Percentiles rank a stretch among this genome's conserved stretches.
phyloP scores from a whole-genome alignment of 2,329 filamentous ascomycete genomes.

The Aureobasidium pullulans region DNA sequence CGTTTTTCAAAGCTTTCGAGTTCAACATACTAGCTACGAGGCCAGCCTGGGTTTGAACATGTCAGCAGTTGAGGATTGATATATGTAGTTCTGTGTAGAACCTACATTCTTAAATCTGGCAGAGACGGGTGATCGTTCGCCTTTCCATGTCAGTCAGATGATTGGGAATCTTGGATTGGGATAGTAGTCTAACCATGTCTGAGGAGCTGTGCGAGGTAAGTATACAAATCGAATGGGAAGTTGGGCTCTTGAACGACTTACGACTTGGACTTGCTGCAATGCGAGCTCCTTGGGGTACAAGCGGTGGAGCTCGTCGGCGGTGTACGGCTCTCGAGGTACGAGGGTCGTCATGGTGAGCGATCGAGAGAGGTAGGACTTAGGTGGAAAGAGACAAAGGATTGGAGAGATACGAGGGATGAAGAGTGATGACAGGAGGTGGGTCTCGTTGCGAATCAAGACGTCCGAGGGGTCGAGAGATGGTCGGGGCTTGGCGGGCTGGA shows the following conservation, averaged over 20 bases:
- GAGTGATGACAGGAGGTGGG: background rate
- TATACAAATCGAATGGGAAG: background rate
- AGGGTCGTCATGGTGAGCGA: conserved; percentile 64
- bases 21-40: conserved; percentile 37
- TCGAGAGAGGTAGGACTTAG: background rate
- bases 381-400: background rate
- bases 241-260: conserved; percentile 30
- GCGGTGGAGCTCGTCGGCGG: conserved; percentile 65
- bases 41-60: conserved; percentile 35
- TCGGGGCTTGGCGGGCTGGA: background rate
- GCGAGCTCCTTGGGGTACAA: conserved; percentile 77
- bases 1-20: background rate
- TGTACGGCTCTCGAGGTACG: conserved; percentile 67
- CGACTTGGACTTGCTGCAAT: conserved; percentile 82
- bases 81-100: conserved; percentile 32
- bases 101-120: conserved; percentile 78
- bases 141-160: conserved; percentile 14
- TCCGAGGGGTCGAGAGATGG: background rate
- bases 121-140: conserved; percentile 74
- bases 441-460: background rate
- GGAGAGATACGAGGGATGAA: background rate
- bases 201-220: conserved; percentile 18
- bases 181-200: conserved; percentile 23
- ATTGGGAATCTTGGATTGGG: background rate
- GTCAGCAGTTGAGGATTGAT: background rate